A percentile compares a stretch with the other conserved stretches of the same genome.
phyloP scores from a whole-genome alignment of 2,329 filamentous ascomycete species.

The Hypoxylon sp. region DNA sequence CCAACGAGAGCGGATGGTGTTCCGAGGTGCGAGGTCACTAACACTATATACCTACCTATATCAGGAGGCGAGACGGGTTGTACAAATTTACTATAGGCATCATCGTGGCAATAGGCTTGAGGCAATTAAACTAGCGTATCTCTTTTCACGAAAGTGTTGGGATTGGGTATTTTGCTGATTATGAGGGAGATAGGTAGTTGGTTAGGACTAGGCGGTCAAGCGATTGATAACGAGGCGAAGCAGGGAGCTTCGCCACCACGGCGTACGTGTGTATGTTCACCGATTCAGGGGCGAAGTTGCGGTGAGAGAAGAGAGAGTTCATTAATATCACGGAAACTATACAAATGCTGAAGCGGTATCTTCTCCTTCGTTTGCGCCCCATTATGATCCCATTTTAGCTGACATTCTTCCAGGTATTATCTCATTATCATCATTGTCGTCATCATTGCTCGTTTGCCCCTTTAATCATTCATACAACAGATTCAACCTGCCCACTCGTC shows the following conservation, averaged over 20 bases:
- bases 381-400: conserved; percentile 7
- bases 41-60: not conserved
- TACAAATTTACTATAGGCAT: not conserved
- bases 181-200: conserved; percentile 10
- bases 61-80: not conserved
- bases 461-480: conserved; percentile 19
- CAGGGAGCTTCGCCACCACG: conserved; percentile 31
- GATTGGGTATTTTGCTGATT: not conserved
- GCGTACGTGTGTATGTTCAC: conserved; percentile 9
- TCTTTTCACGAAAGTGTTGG: not conserved
- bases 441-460: conserved; percentile 16
- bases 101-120: not conserved
- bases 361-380: conserved; percentile 31
- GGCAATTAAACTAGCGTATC: not conserved
- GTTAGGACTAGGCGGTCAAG: conserved; percentile 18
- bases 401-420: conserved; percentile 26
- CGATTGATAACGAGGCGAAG: conserved; percentile 34
- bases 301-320: conserved; percentile 27
- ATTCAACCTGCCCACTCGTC: conserved; percentile 3
- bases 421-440: conserved; percentile 14
- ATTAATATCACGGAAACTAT: conserved; percentile 20
- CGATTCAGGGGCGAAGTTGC: conserved; percentile 28
- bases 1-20: conserved; percentile 3
- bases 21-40: conserved; percentile 17
- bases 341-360: conserved; percentile 8